These are phyloP conservation scores for Fusarium sublunatum DNA, from an alignment of 2,329 filamentous ascomycete genomes.

Conservation along the genomic window DNA sequence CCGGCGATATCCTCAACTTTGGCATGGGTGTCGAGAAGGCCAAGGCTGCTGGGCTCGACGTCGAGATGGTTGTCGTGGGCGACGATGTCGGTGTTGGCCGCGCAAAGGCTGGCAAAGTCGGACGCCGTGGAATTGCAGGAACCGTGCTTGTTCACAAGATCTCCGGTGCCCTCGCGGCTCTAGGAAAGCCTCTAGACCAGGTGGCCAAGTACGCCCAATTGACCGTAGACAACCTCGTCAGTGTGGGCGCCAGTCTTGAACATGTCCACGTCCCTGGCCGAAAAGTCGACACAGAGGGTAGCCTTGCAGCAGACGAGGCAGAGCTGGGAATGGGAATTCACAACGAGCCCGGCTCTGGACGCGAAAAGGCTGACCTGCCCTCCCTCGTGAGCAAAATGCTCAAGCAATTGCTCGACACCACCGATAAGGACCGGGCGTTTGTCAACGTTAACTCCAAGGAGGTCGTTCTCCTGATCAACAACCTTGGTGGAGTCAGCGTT, in stretches of 20 bases:
- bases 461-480: slow-evolving; percentile 78
- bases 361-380: slow-evolving; percentile 63
- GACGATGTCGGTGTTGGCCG: slow-evolving; percentile 93
- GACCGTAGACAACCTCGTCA: slow-evolving; percentile 80
- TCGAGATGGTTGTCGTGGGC: slow-evolving; percentile 90
- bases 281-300: slow-evolving; percentile 66
- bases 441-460: slow-evolving; percentile 71
- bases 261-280: slow-evolving; percentile 95
- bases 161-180: slow-evolving; percentile 82
- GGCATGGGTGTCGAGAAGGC: slow-evolving; percentile 95
- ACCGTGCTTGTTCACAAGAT: slow-evolving; percentile 94
- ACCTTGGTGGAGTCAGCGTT: slow-evolving; percentile 78
- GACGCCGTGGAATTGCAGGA: slow-evolving; percentile 88
- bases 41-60: slow-evolving; percentile 77
- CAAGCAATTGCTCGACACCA: slow-evolving; percentile 72
- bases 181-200: slow-evolving; percentile 74
- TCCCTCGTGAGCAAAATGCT: slow-evolving; percentile 74
- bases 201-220: slow-evolving; percentile 78
- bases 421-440: slow-evolving; percentile 77
- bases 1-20: slow-evolving; percentile 89
- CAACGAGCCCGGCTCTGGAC: slow-evolving; percentile 71
- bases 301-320: slow-evolving; percentile 66
- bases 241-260: slow-evolving; percentile 84
- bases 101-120: slow-evolving; percentile 87
- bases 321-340: slow-evolving; percentile 83